phyloP scores from a whole-genome alignment of 495 filamentous ascomycete genomes.

The Aspergillus carlsbadensis region DNA sequence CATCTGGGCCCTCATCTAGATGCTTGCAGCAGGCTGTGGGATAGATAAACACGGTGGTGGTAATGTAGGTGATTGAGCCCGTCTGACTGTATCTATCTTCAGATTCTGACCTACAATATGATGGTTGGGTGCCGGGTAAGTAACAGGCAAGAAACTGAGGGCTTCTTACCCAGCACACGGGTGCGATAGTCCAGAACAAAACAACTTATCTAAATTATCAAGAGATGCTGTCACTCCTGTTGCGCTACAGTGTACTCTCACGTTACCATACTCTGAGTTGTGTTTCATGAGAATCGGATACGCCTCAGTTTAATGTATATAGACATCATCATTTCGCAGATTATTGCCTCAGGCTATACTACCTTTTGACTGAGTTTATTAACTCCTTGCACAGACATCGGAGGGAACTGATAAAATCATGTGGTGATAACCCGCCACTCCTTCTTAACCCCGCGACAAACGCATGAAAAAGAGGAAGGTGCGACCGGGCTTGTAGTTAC shows the following conservation, averaged over 20 bases:
- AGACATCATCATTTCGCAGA: too few species aligned
- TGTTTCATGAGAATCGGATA: too few species aligned
- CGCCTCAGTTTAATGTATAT: too few species aligned
- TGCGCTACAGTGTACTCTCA: slow-evolving; percentile 4
- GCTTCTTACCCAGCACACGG: slow-evolving; percentile 1
- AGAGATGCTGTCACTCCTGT: slow-evolving; percentile 1
- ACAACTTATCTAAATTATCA: slow-evolving; percentile 5
- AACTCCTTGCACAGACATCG: too few species aligned
- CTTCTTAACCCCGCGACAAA: too few species aligned
- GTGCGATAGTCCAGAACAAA: slow-evolving; percentile 3
- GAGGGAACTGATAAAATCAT: too few species aligned
- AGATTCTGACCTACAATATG: neutral
- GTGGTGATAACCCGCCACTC: too few species aligned
- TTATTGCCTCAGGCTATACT: too few species aligned
- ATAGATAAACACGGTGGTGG: neutral
- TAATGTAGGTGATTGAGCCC: neutral
- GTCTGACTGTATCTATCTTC: neutral
- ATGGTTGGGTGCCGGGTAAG: slow-evolving; percentile 1
- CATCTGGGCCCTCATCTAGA: neutral
- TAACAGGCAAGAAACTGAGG: slow-evolving; percentile 9
- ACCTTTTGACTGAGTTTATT: too few species aligned
- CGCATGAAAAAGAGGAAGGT: too few species aligned
- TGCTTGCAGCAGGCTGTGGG: slow-evolving; percentile 1
- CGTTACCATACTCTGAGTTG: slow-evolving; percentile 4
- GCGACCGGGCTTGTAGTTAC: too few species aligned